phyloP scores from a whole-genome alignment of 176 grass and related monocot species.

The Canna indica region DNA sequence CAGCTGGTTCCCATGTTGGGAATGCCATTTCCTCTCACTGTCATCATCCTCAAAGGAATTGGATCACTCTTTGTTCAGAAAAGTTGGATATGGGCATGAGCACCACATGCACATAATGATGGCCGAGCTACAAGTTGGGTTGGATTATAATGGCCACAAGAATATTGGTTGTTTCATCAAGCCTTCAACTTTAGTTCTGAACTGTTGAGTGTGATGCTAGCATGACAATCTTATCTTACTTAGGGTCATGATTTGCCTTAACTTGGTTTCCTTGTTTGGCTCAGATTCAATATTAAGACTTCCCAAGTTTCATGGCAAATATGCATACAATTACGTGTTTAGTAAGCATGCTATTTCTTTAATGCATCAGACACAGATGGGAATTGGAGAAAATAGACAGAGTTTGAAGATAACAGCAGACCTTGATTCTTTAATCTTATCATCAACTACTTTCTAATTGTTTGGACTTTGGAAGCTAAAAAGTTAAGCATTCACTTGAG shows the following conservation, averaged over 20 bases:
- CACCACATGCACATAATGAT: background rate
- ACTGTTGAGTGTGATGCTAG: background rate
- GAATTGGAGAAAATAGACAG: no score
- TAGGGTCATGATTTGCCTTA: no score
- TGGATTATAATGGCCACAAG: background rate
- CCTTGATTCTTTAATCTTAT: background rate
- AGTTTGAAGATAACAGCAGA: background rate
- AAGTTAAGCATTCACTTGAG: no score
- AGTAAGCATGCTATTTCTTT: no score
- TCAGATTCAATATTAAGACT: no score
- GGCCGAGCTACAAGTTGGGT: background rate
- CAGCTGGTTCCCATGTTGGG: slow-evolving; percentile 28
- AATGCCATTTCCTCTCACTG: slow-evolving; percentile 19
- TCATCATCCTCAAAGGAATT: slow-evolving; percentile 17
- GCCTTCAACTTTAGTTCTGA: background rate
- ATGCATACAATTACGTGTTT: no score
- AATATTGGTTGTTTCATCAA: background rate
- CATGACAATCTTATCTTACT: background rate
- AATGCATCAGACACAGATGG: no score
- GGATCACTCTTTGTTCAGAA: background rate
- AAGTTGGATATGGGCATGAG: background rate
- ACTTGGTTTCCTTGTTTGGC: no score
- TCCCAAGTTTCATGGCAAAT: no score
- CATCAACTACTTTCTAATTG: no score
- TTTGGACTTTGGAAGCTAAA: background rate